phyloP scores from a whole-genome alignment of 768 basidiomycete genomes.

The Tephrocybe sp. region DNA sequence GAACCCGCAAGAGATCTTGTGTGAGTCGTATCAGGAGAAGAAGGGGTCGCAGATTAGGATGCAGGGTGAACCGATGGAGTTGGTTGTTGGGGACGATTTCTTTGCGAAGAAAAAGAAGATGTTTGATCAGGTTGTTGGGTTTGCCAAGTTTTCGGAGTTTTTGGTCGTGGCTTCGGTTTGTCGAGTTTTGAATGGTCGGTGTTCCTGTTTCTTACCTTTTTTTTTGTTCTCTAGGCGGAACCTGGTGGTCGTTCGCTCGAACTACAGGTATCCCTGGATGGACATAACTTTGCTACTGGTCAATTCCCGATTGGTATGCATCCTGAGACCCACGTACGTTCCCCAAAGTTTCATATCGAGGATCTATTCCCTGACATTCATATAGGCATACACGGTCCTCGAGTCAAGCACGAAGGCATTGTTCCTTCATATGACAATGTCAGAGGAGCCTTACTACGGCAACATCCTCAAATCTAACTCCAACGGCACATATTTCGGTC shows the following conservation, averaged over 20 bases:
- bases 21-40: constrained; percentile 86
- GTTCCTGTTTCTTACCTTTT: background rate
- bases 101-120: constrained; percentile 69
- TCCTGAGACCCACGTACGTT: constrained; percentile 84
- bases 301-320: constrained; percentile 89
- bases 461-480: constrained; percentile 94
- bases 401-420: constrained; percentile 92
- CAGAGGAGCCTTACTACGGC: constrained; percentile 82
- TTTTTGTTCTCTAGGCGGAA: constrained; percentile 38
- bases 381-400: constrained; percentile 86
- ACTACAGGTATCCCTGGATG: constrained; percentile 91
- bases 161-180: constrained; percentile 91
- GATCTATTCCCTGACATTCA: background rate
- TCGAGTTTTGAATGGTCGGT: constrained; percentile 7
- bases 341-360: background rate
- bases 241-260: constrained; percentile 60
- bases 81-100: constrained; percentile 75
- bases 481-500: constrained; percentile 94
- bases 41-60: constrained; percentile 71
- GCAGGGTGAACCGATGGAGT: constrained; percentile 64
- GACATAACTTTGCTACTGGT: constrained; percentile 78
- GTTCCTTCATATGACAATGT: constrained; percentile 96
- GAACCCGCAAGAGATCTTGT: constrained; percentile 86
- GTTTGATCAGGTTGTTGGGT: constrained; percentile 89
- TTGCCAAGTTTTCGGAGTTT: constrained; percentile 96